Base-by-base conservation (phyloP, 2,329 filamentous ascomycete species). In the Knufia fluminis region DNA sequence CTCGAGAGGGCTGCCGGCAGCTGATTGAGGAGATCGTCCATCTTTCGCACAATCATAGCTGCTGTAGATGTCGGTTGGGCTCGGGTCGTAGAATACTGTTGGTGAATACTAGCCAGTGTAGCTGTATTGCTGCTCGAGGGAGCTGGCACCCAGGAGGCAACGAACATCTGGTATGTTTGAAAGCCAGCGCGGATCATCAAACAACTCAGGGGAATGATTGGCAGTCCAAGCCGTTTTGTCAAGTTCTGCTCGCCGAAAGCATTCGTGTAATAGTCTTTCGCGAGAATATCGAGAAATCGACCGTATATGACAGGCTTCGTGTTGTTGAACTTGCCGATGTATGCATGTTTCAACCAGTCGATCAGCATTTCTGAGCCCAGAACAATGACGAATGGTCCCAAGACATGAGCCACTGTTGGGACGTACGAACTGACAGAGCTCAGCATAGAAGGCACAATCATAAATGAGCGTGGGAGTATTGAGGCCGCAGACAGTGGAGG, bases 281-380 rank as follows among this genome's bases (percentile, higher is more conserved):
- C 90, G 6, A 98, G 71, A 3, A 98, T 86, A 62, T 98, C 94
- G 14, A 97, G 77, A 63, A 92, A 95, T 20, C 89, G 81, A 46
- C 81, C 79, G 65, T 98, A 98, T 49, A 98, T 85, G 4, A 78
- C 80, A 2, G 92, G 92, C 56, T 92, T 91, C 58, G 90, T 89
- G 60, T 94, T 95, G 73, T 98, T 98, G 72, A 98, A 98, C 64
- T 98, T 98, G 64, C 83, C 90, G 64, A 98, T 94, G 64, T 97
- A 98, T 19, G 88, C 88, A 63, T 98, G 94, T 66, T 98, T 98
- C 65, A 96, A 79, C 79, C 86, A 90, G 67, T 98, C 92, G 1
- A 98, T 92, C 7, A 95, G 71, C 83, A 96, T 96, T 68, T 98
- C 92, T 54, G 89, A 95, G 1, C 90, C 91, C 4, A 98, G 78